Percentiles rank a stretch among this genome's conserved stretches.
These are phyloP conservation scores for Saposhnikovia divaricata DNA, from an alignment of 129 eudicot genomes.

Conservation along the genomic window DNA sequence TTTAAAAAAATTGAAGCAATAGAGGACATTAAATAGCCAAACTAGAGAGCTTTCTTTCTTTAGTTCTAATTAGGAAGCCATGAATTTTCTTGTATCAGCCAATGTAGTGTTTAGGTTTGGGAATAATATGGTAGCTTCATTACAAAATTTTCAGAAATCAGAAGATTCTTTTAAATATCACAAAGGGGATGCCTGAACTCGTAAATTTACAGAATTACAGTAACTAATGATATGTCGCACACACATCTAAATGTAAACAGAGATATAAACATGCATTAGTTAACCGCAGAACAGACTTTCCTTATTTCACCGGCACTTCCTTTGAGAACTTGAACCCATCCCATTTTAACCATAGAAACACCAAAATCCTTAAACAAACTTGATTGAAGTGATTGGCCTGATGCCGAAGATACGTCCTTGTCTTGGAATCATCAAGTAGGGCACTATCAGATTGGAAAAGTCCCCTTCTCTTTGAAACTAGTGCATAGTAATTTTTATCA, in stretches of 20 bases:
- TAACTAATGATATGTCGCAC: background rate
- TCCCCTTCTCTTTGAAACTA: slow-evolving; percentile 38
- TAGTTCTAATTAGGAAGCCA: too few relatives aligned
- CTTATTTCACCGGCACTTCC: slow-evolving; percentile 1
- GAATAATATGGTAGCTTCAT: too few relatives aligned
- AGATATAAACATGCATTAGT: background rate
- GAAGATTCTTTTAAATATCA: too few relatives aligned
- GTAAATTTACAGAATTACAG: background rate
- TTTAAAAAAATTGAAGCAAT: too few relatives aligned
- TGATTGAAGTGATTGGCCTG: background rate
- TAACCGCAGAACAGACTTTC: background rate
- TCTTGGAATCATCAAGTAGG: slow-evolving; percentile 30
- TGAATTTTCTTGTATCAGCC: too few relatives aligned
- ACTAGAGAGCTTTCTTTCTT: too few relatives aligned
- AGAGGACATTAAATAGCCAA: too few relatives aligned
- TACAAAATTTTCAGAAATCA: too few relatives aligned
- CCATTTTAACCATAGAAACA: background rate
- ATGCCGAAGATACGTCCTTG: slow-evolving; percentile 25
- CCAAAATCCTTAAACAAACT: background rate
- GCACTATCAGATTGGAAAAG: slow-evolving; percentile 55
- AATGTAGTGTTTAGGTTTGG: too few relatives aligned
- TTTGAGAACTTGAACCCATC: background rate
- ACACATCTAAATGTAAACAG: background rate
- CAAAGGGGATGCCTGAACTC: background rate
- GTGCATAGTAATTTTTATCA: slow-evolving; percentile 34